Evolutionary conservation across 139 green algal species (phyloP).

Genomic region (Choricystis sp.): DNA sequence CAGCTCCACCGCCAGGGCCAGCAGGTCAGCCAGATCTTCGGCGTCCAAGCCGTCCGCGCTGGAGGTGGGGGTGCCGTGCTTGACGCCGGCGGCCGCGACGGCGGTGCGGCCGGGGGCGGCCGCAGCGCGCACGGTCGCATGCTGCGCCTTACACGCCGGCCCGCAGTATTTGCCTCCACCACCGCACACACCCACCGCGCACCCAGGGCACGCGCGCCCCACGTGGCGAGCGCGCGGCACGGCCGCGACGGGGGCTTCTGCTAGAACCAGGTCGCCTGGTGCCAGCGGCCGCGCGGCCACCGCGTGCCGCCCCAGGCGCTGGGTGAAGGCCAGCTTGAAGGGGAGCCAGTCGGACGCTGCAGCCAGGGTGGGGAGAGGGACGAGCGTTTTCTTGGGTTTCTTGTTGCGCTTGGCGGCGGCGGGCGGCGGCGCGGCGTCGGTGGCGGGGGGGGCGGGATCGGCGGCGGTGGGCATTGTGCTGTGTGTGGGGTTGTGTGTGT

Average conservation of each 20-base stretch:
- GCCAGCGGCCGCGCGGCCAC: conserved; percentile 1
- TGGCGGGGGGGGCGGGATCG: too few relatives aligned
- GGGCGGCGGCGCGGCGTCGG: too few relatives aligned
- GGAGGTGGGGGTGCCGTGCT: background rate
- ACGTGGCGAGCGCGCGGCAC: background rate
- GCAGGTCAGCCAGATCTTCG: background rate
- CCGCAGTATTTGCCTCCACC: background rate
- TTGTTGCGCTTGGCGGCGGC: background rate
- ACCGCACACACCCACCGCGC: background rate
- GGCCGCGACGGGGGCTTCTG: conserved; percentile 1
- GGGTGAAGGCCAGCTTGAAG: conserved; percentile 3
- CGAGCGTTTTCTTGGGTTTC: background rate
- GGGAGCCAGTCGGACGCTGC: conserved; percentile 1
- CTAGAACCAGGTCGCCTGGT: conserved; percentile 9
- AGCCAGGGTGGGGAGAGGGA: background rate
- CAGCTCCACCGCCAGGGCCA: conserved; percentile 6
- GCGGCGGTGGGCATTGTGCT: too few relatives aligned
- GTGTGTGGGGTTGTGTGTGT: too few relatives aligned
- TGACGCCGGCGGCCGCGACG: background rate
- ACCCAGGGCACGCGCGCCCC: conserved; percentile 1
- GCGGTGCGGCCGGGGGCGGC: too few relatives aligned
- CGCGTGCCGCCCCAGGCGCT: conserved; percentile 10
- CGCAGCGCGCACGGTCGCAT: background rate
- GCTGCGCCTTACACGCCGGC: background rate
- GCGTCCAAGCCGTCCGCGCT: background rate